Conservation (phyloP, 768 basidiomycete genomes). For the Boletus reticuloceps region DNA sequence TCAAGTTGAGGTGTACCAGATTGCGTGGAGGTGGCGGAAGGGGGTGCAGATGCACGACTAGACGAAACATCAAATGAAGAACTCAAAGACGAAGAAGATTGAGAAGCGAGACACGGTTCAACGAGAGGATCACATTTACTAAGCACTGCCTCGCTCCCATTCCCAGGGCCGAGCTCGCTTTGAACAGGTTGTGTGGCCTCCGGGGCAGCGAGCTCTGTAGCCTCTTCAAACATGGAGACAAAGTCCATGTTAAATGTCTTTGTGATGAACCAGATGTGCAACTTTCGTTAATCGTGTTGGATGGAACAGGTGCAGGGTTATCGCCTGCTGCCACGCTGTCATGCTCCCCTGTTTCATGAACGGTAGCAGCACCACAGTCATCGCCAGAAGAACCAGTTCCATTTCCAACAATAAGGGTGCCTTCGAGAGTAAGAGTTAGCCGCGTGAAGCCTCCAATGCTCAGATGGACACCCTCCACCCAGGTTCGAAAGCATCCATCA, state of each 20-base stretch:
- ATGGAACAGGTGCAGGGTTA: conserved; percentile 28
- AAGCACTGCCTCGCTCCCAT: conserved; percentile 14
- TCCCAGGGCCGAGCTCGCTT: conserved; percentile 16
- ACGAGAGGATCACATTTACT: conserved; percentile 22
- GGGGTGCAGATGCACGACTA: conserved; percentile 39
- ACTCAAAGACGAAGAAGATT: conserved; percentile 32
- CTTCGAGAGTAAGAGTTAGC: conserved; percentile 52
- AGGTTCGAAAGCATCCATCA: conserved; percentile 47
- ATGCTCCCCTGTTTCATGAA: conserved; percentile 17
- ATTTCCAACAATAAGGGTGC: conserved; percentile 38
- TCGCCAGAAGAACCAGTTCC: conserved; percentile 33
- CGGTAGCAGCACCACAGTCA: conserved; percentile 11
- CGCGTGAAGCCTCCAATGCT: conserved; percentile 44
- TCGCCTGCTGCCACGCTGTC: conserved; percentile 16
- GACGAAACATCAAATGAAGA: conserved; percentile 46
- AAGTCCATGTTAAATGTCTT: conserved; percentile 22
- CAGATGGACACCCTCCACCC: conserved; percentile 41
- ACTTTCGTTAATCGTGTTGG: conserved; percentile 16
- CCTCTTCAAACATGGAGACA: conserved; percentile 20
- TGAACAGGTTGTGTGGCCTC: conserved; percentile 21
- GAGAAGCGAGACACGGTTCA: conserved; percentile 30
- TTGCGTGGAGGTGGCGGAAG: conserved; percentile 29
- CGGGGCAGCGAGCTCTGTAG: conserved; percentile 13
- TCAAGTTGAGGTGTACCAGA: conserved; percentile 38
- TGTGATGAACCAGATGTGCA: conserved; percentile 11